Conservation (phyloP, 148 eudicot genomes). For the Rhododendron ferrugineum region DNA sequence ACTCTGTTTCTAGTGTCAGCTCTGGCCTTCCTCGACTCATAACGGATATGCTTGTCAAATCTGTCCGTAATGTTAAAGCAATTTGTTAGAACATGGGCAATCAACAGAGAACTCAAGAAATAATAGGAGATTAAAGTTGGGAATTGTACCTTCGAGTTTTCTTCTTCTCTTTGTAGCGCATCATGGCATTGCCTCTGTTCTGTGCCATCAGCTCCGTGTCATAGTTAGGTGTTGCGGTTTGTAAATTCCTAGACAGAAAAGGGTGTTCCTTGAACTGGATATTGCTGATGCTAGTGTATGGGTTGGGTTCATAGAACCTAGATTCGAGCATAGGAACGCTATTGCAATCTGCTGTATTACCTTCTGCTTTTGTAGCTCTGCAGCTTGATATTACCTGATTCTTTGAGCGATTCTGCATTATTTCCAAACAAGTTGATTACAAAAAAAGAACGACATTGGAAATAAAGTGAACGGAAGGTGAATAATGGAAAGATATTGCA, state of each 20-base stretch:
- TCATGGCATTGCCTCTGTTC: constrained; percentile 14
- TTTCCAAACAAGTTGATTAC: constrained; percentile 4
- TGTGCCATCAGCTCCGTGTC: constrained; percentile 5
- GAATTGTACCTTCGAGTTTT: constrained; percentile 3
- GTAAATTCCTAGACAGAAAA: background rate
- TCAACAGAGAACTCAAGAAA: background rate
- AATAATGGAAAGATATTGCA: background rate
- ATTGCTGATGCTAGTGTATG: constrained; percentile 5
- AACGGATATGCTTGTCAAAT: constrained; percentile 15
- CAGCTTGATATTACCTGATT: background rate
- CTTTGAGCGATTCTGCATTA: background rate
- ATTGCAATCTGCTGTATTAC: background rate
- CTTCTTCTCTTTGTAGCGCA: constrained; percentile 18
- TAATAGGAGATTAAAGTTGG: background rate
- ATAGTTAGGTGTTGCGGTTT: background rate
- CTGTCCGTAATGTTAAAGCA: constrained; percentile 1
- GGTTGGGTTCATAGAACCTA: background rate
- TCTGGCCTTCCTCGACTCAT: constrained; percentile 21
- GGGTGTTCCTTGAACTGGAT: background rate
- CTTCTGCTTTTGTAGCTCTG: background rate
- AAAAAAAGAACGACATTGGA: background rate
- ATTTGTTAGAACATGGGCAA: background rate
- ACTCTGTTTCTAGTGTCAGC: constrained; percentile 23
- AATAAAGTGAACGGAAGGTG: background rate
- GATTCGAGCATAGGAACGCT: background rate